Conservation (phyloP, 768 basidiomycete genomes). For the Pleurotus giganteus region DNA sequence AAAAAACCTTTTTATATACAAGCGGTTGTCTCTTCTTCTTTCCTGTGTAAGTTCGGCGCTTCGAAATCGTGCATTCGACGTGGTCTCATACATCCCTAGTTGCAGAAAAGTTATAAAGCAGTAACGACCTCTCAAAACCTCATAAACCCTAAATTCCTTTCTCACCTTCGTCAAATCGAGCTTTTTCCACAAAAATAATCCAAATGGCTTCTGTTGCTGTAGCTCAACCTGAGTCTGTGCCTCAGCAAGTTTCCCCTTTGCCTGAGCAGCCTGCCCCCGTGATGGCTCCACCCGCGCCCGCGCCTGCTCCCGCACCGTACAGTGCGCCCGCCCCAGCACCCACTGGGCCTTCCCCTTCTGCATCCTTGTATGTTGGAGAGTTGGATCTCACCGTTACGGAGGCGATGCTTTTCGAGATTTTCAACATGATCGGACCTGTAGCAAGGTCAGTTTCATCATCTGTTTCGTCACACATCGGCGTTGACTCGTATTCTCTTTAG, state of each 20-base stretch:
- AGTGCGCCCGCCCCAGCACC: conserved; percentile 55
- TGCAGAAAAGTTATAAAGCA: conserved; percentile 85
- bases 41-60: conserved; percentile 54
- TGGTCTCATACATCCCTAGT: conserved; percentile 31
- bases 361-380: conserved; percentile 98
- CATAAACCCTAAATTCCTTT: conserved; percentile 35
- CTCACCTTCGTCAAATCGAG: neutral
- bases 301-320: conserved; percentile 51
- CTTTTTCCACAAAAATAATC: conserved; percentile 20
- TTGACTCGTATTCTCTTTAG: conserved; percentile 35
- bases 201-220: conserved; percentile 59
- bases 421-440: conserved; percentile 99
- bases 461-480: conserved; percentile 8
- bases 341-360: conserved; percentile 68
- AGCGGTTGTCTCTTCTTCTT: conserved; percentile 71
- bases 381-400: conserved; percentile 97
- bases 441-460: conserved; percentile 64
- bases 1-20: conserved; percentile 62
- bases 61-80: conserved; percentile 14
- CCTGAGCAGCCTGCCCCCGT: conserved; percentile 36
- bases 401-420: conserved; percentile 99
- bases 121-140: conserved; percentile 77
- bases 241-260: conserved; percentile 28
- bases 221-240: conserved; percentile 50
- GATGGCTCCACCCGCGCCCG: conserved; percentile 42